Evolutionary conservation across 1,284 basidiomycete genomes (phyloP).

Genomic region (Rhodotorula sp.): DNA sequence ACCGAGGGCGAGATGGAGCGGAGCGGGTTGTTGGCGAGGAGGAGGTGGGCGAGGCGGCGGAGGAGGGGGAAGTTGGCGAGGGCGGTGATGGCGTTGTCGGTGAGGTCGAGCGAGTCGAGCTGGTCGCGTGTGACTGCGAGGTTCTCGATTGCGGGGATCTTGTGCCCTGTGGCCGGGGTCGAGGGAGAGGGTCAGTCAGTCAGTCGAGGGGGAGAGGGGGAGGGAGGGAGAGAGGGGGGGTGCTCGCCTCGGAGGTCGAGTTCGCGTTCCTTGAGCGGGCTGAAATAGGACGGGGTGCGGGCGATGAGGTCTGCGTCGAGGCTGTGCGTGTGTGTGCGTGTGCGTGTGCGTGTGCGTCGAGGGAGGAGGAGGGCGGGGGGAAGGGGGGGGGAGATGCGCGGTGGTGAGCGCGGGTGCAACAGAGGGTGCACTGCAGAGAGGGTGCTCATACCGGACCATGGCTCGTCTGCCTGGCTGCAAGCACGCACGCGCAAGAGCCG

Average conservation of each 20-base stretch:
- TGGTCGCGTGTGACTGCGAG: constrained; percentile 82
- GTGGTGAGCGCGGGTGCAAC: neutral
- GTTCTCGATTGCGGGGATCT: constrained; percentile 99
- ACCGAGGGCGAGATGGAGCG: constrained; percentile 76
- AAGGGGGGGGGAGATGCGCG: neutral
- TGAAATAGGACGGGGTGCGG: constrained; percentile 74
- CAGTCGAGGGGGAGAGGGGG: constrained; percentile 31
- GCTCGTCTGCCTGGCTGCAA: neutral
- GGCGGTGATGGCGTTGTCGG: constrained; percentile 88
- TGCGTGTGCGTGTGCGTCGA: neutral
- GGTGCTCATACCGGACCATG: constrained; percentile 14
- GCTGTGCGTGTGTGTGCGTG: constrained; percentile 3
- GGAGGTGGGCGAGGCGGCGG: constrained; percentile 73
- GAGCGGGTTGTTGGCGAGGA: constrained; percentile 86
- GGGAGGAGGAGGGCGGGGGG: neutral
- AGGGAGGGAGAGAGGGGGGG: neutral
- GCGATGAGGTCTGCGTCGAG: constrained; percentile 87
- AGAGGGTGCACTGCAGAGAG: too few relatives aligned
- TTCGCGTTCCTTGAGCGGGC: constrained; percentile 90
- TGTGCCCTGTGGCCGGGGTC: constrained; percentile 66
- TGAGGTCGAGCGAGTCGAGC: constrained; percentile 85
- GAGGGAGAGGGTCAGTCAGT: constrained; percentile 40
- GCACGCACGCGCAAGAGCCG: neutral
- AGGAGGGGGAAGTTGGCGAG: constrained; percentile 84
- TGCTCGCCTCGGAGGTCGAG: constrained; percentile 85